phyloP scores from a whole-genome alignment of 2,329 filamentous ascomycete genomes.

The Diaporthe vexans region DNA sequence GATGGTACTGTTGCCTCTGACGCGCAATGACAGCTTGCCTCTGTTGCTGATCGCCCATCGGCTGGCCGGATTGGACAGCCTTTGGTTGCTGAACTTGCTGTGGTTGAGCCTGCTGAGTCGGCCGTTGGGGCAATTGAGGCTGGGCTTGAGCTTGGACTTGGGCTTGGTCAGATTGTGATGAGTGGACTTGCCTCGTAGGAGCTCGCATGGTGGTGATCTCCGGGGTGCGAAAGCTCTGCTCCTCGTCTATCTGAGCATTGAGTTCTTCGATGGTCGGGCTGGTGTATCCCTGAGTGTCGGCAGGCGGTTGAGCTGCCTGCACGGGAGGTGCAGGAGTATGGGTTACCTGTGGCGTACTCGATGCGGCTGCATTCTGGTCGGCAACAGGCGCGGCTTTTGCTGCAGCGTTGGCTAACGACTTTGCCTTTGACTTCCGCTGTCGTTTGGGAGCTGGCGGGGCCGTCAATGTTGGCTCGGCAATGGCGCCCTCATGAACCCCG shows the following conservation, averaged over 20 bases:
- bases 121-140: constrained; percentile 32
- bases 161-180: constrained; percentile 18
- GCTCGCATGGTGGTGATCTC: constrained; percentile 26
- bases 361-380: constrained; percentile 21
- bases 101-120: constrained; percentile 42
- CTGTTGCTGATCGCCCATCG: constrained; percentile 41
- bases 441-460: constrained; percentile 53
- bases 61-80: constrained; percentile 36
- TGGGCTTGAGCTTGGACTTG: constrained; percentile 6
- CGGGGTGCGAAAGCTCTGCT: constrained; percentile 26
- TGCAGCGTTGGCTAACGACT: constrained; percentile 43
- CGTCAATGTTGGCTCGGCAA: constrained; percentile 43
- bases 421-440: constrained; percentile 53
- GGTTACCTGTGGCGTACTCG: constrained; percentile 22
- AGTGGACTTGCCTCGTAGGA: constrained; percentile 30
- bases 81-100: constrained; percentile 25
- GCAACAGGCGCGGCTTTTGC: constrained; percentile 37
- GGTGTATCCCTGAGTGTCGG: constrained; percentile 37
- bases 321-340: constrained; percentile 30
- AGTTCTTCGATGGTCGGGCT: constrained; percentile 42
- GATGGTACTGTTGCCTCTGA: constrained; percentile 43
- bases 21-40: constrained; percentile 37
- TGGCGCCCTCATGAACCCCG: constrained; percentile 12
- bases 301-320: constrained; percentile 21
- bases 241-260: constrained; percentile 40